phyloP scores from a whole-genome alignment of 306 rosid species.

The Lupinus albus region DNA sequence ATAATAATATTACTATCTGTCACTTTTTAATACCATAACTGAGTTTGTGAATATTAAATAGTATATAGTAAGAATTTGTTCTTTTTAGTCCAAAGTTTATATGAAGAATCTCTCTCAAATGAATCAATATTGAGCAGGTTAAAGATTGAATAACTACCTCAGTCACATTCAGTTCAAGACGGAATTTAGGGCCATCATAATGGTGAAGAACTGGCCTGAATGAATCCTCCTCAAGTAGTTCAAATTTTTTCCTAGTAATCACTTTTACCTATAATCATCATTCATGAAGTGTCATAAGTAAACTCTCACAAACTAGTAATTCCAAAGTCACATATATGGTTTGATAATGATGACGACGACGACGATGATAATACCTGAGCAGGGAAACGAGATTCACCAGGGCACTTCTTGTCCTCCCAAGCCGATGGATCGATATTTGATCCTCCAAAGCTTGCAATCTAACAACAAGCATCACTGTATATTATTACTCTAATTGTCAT shows the following conservation, averaged over 20 bases:
- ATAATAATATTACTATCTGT: too few relatives aligned
- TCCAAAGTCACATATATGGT: background rate
- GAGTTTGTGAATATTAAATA: background rate
- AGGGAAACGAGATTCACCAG: slow-evolving; percentile 96
- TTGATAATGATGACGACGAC: background rate
- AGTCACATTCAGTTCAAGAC: slow-evolving; percentile 87
- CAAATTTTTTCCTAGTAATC: slow-evolving; percentile 75
- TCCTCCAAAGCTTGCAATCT: slow-evolving; percentile 99
- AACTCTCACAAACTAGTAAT: background rate
- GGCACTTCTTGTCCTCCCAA: slow-evolving; percentile 97
- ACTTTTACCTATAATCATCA: slow-evolving; percentile 63
- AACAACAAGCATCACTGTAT: slow-evolving; percentile 32
- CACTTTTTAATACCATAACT: background rate
- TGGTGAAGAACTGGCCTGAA: slow-evolving; percentile 99
- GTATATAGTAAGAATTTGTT: background rate
- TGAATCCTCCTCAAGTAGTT: slow-evolving; percentile 93
- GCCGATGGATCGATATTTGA: slow-evolving; percentile 90
- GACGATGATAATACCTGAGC: slow-evolving; percentile 74
- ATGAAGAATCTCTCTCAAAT: background rate
- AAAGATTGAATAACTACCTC: slow-evolving; percentile 61
- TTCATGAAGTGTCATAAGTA: slow-evolving; percentile 20
- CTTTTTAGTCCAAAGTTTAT: background rate
- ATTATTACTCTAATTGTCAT: slow-evolving; percentile 22
- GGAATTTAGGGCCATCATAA: slow-evolving; percentile 98
- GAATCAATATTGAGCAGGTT: background rate